Percentiles rank a stretch among this genome's conserved stretches.
phyloP scores from a whole-genome alignment of 768 basidiomycete species.

The Tephrocybe sp. region DNA sequence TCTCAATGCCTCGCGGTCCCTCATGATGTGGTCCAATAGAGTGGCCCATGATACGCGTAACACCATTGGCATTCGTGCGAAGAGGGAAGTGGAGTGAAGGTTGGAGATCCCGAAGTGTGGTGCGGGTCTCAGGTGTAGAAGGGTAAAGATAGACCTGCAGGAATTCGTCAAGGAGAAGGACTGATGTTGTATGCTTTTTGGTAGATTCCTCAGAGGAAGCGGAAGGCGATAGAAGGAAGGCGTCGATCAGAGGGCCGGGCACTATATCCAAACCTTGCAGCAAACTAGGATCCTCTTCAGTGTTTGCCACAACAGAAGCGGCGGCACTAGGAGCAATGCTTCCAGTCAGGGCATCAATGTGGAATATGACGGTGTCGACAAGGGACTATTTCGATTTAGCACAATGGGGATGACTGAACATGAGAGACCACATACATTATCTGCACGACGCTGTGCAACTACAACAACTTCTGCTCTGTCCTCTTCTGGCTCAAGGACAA shows the following conservation, averaged over 20 bases:
- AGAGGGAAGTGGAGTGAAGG: constrained; percentile 56
- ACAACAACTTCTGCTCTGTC: constrained; percentile 54
- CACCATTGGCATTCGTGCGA: constrained; percentile 37
- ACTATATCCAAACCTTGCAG: constrained; percentile 63
- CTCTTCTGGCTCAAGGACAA: constrained; percentile 46
- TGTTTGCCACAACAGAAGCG: constrained; percentile 8
- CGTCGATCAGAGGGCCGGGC: constrained; percentile 55
- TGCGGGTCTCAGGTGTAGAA: constrained; percentile 42
- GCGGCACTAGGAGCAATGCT: constrained; percentile 33
- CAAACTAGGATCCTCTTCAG: constrained; percentile 28
- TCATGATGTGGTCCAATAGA: constrained; percentile 34
- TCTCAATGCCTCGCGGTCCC: constrained; percentile 28
- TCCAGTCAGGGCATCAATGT: constrained; percentile 79
- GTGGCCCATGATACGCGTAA: constrained; percentile 29
- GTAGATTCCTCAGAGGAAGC: constrained; percentile 18
- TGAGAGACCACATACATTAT: constrained; percentile 47
- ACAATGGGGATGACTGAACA: not conserved
- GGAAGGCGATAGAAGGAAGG: constrained; percentile 36
- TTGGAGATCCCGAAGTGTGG: constrained; percentile 40
- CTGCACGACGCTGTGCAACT: constrained; percentile 57
- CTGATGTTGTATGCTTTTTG: constrained; percentile 41
- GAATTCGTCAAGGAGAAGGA: constrained; percentile 73
- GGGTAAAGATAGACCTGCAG: constrained; percentile 75
- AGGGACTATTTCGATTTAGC: constrained; percentile 37
- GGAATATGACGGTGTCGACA: constrained; percentile 73